Conservation (phyloP, 345 rosid genomes). For the Salix purpurea region DNA sequence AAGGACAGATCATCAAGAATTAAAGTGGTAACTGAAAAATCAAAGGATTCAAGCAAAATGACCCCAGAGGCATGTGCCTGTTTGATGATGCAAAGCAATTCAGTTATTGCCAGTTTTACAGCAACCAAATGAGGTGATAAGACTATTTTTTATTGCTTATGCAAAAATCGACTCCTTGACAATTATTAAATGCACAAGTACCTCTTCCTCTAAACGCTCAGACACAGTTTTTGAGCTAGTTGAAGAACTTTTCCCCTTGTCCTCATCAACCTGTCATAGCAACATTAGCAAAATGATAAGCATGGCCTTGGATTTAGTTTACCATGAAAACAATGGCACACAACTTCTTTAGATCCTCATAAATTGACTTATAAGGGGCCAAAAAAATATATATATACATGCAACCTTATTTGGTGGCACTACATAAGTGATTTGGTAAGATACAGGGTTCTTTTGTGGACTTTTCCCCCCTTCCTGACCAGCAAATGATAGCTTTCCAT, state of each 20-base stretch:
- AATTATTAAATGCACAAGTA: conserved; percentile 17
- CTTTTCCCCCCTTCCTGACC: conserved; percentile 43
- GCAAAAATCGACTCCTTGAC: background rate
- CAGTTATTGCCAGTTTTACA: background rate
- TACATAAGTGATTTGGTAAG: conserved; percentile 58
- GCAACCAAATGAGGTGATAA: background rate
- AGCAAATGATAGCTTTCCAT: conserved; percentile 59
- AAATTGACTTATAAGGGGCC: background rate
- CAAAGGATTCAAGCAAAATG: background rate
- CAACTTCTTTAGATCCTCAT: background rate
- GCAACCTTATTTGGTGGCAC: conserved; percentile 91
- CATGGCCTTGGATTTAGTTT: background rate
- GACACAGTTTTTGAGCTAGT: conserved; percentile 51
- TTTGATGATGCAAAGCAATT: background rate
- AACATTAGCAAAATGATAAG: background rate
- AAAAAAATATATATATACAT: background rate
- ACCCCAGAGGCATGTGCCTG: background rate
- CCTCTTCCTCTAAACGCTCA: conserved; percentile 86
- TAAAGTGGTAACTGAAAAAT: background rate
- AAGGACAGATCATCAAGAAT: background rate
- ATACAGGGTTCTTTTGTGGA: conserved; percentile 63
- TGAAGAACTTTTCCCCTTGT: conserved; percentile 59
- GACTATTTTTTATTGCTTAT: background rate
- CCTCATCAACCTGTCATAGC: conserved; percentile 62
- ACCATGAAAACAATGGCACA: background rate